phyloP scores from a whole-genome alignment of 2,329 filamentous ascomycete species.

The Lasiodiplodia sp. region DNA sequence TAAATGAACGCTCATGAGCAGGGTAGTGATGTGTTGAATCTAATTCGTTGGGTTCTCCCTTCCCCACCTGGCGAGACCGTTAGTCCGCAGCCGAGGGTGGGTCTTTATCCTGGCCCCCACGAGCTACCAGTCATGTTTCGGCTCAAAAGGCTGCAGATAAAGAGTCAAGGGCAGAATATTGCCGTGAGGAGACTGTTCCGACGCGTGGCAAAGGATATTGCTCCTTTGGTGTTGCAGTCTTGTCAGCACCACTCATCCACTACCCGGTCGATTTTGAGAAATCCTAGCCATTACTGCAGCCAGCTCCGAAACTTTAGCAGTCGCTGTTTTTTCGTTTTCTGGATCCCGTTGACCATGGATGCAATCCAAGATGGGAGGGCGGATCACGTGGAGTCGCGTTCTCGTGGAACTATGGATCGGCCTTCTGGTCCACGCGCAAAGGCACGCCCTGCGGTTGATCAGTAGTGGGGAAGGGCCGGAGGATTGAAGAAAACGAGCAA shows the following conservation, averaged over 20 bases:
- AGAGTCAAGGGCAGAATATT: neutral
- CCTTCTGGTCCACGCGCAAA: neutral
- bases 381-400: neutral
- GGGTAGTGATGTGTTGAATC: neutral
- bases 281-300: no score
- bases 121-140: neutral
- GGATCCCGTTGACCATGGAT: neutral
- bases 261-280: no score
- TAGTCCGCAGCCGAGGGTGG: neutral
- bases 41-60: neutral
- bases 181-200: no score
- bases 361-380: neutral
- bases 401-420: neutral
- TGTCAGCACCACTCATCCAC: no score
- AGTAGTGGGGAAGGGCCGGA: conserved; percentile 1
- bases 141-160: neutral
- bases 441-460: conserved; percentile 13
- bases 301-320: no score
- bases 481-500: neutral
- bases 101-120: neutral
- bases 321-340: neutral
- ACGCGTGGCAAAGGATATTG: no score
- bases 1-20: neutral
- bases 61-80: neutral
- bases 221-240: no score